Percentiles rank a stretch among this genome's conserved stretches.
These are phyloP conservation scores for Chlorella sp. DNA, from an alignment of 139 green algal species.

Conservation along the genomic window DNA sequence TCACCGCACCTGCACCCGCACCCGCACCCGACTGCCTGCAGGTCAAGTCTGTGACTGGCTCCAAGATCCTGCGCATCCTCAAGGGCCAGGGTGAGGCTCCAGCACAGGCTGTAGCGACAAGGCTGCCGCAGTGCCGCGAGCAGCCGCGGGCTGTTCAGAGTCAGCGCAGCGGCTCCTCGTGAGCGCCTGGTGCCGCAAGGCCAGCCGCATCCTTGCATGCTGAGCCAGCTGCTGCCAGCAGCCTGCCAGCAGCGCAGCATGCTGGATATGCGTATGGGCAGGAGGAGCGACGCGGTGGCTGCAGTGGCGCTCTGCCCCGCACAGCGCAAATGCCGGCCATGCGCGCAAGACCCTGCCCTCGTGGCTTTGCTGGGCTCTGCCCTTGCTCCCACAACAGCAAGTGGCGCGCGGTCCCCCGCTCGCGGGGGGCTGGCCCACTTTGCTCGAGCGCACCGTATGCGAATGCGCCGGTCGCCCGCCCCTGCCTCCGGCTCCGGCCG, in stretches of 20 bases:
- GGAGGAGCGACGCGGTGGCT: background rate
- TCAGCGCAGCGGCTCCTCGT: background rate
- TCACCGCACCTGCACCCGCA: too few species aligned
- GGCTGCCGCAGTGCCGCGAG: background rate
- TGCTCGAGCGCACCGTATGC: conserved; percentile 42
- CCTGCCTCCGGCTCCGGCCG: background rate
- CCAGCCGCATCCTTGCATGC: background rate
- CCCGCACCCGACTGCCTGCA: too few species aligned
- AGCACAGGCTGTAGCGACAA: background rate
- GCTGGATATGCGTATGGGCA: background rate
- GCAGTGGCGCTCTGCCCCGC: background rate
- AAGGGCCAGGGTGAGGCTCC: conserved; percentile 74
- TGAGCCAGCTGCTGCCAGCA: background rate
- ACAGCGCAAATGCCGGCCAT: too few species aligned
- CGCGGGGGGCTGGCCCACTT: conserved; percentile 37
- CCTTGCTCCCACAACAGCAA: conserved; percentile 29
- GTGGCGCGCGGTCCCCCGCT: conserved; percentile 22
- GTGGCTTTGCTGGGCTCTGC: background rate
- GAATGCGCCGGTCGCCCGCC: conserved; percentile 31
- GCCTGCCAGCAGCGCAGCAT: background rate
- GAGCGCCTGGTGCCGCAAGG: background rate
- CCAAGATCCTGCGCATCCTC: conserved; percentile 98
- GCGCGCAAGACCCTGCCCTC: background rate
- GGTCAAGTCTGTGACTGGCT: conserved; percentile 90
- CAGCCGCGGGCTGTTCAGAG: background rate